Evolutionary conservation across 345 rosid species (phyloP), one percentile per base, ranked within the genome.

Genomic region (Gossypium longicalyx): DNA sequence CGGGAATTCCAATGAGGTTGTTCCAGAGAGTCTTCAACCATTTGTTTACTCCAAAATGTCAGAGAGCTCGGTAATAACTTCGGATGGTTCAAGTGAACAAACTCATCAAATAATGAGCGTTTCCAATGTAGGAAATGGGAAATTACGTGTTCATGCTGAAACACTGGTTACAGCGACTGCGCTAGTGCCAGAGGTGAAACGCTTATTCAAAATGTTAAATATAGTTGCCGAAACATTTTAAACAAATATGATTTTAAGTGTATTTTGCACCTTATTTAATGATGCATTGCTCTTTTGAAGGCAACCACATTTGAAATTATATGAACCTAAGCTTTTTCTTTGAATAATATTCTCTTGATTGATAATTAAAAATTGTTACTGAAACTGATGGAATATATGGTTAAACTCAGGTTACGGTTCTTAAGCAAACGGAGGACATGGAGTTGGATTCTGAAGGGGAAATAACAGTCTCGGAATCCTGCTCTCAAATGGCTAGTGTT

Each of bases 401-500:
- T 80, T 71, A 82, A 77, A 74, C 63, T 76, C 87, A 83, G 90
- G 90, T 76, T 76, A 44, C 74, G 27, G 72, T 59, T 61, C 66
- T 70, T 19, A 62, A 75, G 51, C 79, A 70, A 80, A 71, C 75
- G 47, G 77, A 69, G 74, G 65, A 52, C 61, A 67, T 73, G 70
- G 77, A 70, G 23, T 45, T 76, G 49, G 75, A 77, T 65, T 23
- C 79, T 25, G 49, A 70, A 77, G 75, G 71, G 56, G 72, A 77
- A 59, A 9, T 41, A 44, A 54, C 49, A n/a, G 3, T 74, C 38
- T 75, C 79, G 48, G 71, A 80, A 71, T 79, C 80, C 12, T 60
- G 11, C 44, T 38, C 73, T 70, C 80, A 68, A 47, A 79, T 66
- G 16, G 64, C 78, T 56, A 51, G 65, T 76, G 67, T 76, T 19